Percentiles rank a stretch among this genome's conserved stretches.
Conservation (phyloP, 1,284 basidiomycete species). For the Neolentinus lepideus region DNA sequence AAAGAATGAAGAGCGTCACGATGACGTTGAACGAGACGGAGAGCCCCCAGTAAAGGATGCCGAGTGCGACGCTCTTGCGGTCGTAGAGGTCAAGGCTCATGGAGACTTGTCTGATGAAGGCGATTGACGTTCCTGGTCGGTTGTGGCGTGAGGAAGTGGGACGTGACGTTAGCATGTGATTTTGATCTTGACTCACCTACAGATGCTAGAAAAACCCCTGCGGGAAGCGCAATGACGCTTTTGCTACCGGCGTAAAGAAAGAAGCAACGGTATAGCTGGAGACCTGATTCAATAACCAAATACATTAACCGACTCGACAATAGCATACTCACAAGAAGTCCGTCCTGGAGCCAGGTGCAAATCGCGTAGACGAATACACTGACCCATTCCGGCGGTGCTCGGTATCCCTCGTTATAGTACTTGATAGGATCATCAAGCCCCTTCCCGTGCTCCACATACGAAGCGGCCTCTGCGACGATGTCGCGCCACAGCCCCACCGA, state of each 20-base stretch:
- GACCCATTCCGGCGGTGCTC: background rate
- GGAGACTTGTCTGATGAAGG: background rate
- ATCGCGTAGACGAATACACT: background rate
- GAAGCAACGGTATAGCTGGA: background rate
- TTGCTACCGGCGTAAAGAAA: background rate
- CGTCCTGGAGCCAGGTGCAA: background rate
- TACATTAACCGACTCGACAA: background rate
- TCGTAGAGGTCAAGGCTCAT: background rate
- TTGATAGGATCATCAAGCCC: background rate
- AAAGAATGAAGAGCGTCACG: background rate
- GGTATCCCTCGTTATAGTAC: background rate
- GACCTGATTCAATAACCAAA: background rate
- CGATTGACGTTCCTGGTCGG: background rate
- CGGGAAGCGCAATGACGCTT: background rate
- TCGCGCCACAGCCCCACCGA: background rate
- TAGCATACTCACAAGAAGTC: background rate
- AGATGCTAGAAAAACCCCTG: background rate
- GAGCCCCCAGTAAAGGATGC: background rate
- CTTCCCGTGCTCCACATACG: background rate
- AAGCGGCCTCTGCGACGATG: background rate
- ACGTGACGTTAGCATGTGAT: background rate
- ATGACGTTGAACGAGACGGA: background rate
- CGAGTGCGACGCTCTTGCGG: background rate
- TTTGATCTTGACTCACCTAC: too few species aligned
- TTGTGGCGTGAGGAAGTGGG: background rate